Conservation (phyloP, 345 rosid species). For the Cardamine occulta region DNA sequence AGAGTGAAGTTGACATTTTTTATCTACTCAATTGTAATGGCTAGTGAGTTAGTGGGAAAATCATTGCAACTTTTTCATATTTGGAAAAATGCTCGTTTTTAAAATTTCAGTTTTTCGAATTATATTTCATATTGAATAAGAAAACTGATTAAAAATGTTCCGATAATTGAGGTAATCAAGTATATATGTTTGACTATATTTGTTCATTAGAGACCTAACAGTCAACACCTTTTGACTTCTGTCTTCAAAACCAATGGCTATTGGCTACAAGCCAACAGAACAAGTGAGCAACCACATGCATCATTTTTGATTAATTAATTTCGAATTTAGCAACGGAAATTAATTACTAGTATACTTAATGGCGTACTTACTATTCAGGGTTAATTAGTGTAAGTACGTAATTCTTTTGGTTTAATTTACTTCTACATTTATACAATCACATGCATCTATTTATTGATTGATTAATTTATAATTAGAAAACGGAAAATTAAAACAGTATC, state of each 20-base stretch:
- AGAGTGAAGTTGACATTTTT: neutral
- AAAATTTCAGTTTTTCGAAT: neutral
- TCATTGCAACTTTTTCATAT: slow-evolving; percentile 25
- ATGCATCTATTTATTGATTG: slow-evolving; percentile 18
- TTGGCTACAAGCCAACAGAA: slow-evolving; percentile 24
- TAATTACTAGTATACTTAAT: neutral
- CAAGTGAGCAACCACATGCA: slow-evolving; percentile 36
- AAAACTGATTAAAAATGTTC: neutral
- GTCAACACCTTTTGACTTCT: slow-evolving; percentile 30
- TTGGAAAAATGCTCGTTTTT: neutral
- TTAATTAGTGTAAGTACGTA: neutral
- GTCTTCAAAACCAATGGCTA: neutral
- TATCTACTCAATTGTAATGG: slow-evolving; percentile 2
- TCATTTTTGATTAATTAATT: slow-evolving; percentile 10
- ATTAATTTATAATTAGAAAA: neutral
- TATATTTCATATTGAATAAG: neutral
- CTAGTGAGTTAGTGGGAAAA: slow-evolving; percentile 8
- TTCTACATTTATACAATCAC: slow-evolving; percentile 14
- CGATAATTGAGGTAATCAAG: slow-evolving; percentile 36
- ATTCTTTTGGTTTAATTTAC: neutral
- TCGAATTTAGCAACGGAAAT: neutral
- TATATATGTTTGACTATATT: slow-evolving; percentile 28
- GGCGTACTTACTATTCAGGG: neutral
- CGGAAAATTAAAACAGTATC: neutral
- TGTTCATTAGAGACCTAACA: slow-evolving; percentile 3